phyloP scores from a whole-genome alignment of 352 stramenopile species.

The Globisporangium alternatum region DNA sequence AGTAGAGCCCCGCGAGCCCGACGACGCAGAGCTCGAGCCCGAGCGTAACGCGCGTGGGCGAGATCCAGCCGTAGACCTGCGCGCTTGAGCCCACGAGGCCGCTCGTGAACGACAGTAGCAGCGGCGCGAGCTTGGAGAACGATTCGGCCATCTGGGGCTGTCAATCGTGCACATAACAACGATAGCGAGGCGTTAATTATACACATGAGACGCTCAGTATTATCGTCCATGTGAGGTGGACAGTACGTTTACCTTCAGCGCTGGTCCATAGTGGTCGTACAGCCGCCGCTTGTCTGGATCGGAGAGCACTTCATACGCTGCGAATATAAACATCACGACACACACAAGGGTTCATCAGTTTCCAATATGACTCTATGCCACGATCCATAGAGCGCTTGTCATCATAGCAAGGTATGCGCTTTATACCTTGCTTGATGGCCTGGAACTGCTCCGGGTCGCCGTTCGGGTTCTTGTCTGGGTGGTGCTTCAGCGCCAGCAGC shows the following conservation, averaged over 20 bases:
- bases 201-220: neutral
- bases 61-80: constrained; percentile 37
- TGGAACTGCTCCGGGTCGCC: constrained; percentile 89
- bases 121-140: constrained; percentile 55
- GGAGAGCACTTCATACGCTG: constrained; percentile 74
- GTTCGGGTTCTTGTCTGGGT: constrained; percentile 95
- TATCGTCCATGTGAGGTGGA: neutral
- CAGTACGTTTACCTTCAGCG: constrained; percentile 31
- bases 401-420: neutral
- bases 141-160: constrained; percentile 55
- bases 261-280: constrained; percentile 72
- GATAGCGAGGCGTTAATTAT: neutral
- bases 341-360: neutral
- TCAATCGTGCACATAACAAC: neutral
- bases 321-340: neutral
- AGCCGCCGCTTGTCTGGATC: constrained; percentile 68
- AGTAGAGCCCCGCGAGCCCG: constrained; percentile 56
- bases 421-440: constrained; percentile 52
- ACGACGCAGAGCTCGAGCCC: constrained; percentile 48
- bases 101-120: constrained; percentile 58
- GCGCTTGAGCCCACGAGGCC: constrained; percentile 49
- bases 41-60: constrained; percentile 20
- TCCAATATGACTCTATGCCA: neutral
- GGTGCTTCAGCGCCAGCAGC: constrained; percentile 90
- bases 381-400: neutral